Evolutionary conservation across 176 grass and related monocot species (phyloP).

Genomic region (Puya raimondii): DNA sequence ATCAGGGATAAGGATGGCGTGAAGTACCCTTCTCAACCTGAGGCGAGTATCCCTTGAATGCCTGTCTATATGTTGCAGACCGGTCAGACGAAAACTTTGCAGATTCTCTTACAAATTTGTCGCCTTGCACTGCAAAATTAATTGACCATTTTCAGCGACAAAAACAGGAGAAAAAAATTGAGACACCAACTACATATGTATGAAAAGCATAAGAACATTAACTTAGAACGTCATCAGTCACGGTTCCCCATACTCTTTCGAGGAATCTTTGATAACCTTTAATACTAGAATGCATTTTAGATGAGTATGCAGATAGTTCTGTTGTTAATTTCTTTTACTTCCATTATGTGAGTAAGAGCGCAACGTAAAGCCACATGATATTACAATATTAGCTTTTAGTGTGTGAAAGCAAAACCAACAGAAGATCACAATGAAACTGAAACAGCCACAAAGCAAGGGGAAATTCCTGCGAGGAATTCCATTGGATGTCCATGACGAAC

Average conservation of each 20-base stretch:
- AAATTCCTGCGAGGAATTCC: no score
- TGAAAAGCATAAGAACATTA: no score
- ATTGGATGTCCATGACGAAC: no score
- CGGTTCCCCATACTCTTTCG: no score
- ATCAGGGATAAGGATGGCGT: background rate
- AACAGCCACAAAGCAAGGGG: background rate
- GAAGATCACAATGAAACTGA: background rate
- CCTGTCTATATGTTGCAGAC: slow-evolving; percentile 10
- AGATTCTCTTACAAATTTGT: slow-evolving; percentile 29
- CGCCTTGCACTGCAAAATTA: slow-evolving; percentile 19
- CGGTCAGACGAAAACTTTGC: slow-evolving; percentile 24
- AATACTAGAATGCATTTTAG: background rate
- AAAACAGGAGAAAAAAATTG: no score
- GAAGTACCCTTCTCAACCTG: background rate
- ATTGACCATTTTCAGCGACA: background rate
- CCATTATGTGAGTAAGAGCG: no score
- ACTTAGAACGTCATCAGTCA: no score
- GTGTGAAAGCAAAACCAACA: background rate
- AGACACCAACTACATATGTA: no score
- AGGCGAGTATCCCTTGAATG: slow-evolving; percentile 13
- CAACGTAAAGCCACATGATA: no score
- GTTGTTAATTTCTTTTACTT: slow-evolving; percentile 1
- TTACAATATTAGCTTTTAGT: no score
- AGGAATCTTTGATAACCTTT: no score
- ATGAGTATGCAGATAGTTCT: slow-evolving; percentile 57